Base-by-base conservation (phyloP, 108 stramenopile genomes). In the Fragilariopsis cylindrus region DNA sequence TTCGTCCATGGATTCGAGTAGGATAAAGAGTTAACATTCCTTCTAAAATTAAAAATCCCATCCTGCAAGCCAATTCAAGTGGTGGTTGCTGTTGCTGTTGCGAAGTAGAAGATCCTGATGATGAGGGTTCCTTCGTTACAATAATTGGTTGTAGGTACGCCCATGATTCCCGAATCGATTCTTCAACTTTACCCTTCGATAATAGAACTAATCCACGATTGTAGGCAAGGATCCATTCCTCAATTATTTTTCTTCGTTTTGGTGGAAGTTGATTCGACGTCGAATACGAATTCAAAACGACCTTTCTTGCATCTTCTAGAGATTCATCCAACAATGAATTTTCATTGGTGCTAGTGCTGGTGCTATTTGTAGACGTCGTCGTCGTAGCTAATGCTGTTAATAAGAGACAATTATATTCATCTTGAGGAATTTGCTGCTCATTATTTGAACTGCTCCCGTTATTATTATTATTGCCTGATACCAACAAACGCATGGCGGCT, bases 41-140 rank as follows among this genome's bases (percentile, higher is more conserved):
- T 66, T 86, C 81, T 57, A 86, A 57, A 43, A 82, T 39, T 8
- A 86, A 19, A 52, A 86, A 75, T 7, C 60, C 81, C 75, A 86
- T 75, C 5, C 74, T 76, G 57, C 76, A 71, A 12, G 76, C 64
- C 19, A 82, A 48, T 16, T 66, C 47, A 18, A 77, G 47, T 39
- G 80, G 16, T 3, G 21, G 72, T 13, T 11, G 64, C 16, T 15
- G 19, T 39, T 42, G 57, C 16, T 6, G 60, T 64, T 18, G 30
- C 21, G 21, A 21, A 21, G 30, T 2, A 30, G 30, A 30, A 30
- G 30, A 30, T 7, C 3, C 57, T 12, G 47, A 2, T 4, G 1
- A 6, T 8, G 42, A 5, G 18, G 49, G 2, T 13, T 54, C 30
- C 39, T 40, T 42, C 41, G 19, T n/a, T 66, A 40, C 9, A 42